Evolutionary conservation across 139 green algal species (phyloP).

Genomic region (Gonium pectorale): DNA sequence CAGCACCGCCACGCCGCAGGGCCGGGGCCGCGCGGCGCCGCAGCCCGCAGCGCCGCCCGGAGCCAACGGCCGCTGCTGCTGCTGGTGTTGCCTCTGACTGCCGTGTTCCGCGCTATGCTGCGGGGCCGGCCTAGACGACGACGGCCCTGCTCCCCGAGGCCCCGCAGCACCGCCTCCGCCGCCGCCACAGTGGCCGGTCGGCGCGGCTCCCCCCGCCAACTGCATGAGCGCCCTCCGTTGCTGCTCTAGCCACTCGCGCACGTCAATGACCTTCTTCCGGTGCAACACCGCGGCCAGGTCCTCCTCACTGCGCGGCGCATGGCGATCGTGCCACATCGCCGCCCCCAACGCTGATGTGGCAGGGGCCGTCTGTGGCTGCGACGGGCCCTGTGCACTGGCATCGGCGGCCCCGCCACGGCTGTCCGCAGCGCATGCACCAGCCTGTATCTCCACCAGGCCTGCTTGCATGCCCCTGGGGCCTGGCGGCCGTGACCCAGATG

Average conservation of each 20-base stretch:
- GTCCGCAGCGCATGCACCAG: too few species aligned
- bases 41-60: background rate
- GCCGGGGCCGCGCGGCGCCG: background rate
- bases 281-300: constrained; percentile 71
- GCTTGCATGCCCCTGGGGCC: too few species aligned
- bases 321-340: constrained; percentile 68
- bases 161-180: background rate
- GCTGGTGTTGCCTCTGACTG: background rate
- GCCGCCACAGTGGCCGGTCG: background rate
- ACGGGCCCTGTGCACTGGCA: background rate
- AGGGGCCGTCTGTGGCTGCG: background rate
- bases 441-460: too few species aligned
- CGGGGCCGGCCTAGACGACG: background rate
- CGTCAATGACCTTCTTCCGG: constrained; percentile 78
- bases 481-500: background rate
- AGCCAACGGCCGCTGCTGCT: background rate
- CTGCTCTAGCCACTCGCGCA: constrained; percentile 71
- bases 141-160: background rate
- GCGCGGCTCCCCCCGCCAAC: background rate
- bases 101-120: background rate
- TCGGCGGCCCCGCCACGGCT: background rate
- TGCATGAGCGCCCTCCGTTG: constrained; percentile 36
- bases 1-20: constrained; percentile 26
- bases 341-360: background rate
- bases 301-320: constrained; percentile 56